phyloP scores from a whole-genome alignment of 2,329 filamentous ascomycete species.

The Apiospora koreana region DNA sequence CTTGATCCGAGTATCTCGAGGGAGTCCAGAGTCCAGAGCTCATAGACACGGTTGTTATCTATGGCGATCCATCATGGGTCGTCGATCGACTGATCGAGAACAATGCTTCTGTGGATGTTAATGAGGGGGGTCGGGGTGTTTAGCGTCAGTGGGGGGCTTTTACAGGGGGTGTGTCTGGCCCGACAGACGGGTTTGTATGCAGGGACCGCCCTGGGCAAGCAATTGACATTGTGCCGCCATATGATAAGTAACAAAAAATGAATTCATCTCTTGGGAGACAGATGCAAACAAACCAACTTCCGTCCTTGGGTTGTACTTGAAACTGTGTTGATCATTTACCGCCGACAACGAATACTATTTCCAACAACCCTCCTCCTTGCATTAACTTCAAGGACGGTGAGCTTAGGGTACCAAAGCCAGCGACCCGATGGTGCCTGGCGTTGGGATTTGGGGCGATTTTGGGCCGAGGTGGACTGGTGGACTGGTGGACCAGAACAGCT shows the following conservation, averaged over 20 bases:
- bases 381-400: background rate
- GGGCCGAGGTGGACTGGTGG: constrained; percentile 8
- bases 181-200: background rate
- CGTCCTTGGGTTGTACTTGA: background rate
- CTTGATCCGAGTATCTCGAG: too few relatives aligned
- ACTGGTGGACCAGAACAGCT: constrained; percentile 6
- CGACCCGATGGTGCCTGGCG: background rate
- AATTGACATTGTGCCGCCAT: background rate
- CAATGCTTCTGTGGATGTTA: background rate
- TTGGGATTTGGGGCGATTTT: background rate
- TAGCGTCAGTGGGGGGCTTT: background rate
- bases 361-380: background rate
- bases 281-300: background rate
- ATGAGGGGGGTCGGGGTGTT: background rate
- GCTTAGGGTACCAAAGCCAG: background rate
- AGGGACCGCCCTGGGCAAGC: background rate
- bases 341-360: background rate
- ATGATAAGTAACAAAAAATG: background rate
- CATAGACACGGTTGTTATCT: background rate
- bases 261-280: background rate
- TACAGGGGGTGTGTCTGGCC: background rate
- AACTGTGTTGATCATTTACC: background rate
- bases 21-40: too few relatives aligned
- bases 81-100: background rate
- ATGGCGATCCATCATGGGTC: background rate